phyloP scores from a whole-genome alignment of 495 filamentous ascomycete genomes.

The Daldinia childiae region DNA sequence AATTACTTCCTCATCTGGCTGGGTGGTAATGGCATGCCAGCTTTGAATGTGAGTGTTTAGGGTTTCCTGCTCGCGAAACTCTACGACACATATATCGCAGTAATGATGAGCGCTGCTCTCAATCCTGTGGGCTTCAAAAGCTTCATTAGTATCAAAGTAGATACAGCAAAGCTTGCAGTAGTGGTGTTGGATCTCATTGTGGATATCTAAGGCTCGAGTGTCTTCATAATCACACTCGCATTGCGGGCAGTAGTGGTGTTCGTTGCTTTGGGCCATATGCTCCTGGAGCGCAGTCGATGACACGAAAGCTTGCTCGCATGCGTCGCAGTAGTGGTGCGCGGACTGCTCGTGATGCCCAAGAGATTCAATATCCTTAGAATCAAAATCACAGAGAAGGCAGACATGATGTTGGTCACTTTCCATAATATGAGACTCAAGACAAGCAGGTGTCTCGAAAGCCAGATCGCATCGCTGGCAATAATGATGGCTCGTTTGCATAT shows the following conservation, averaged over 20 bases:
- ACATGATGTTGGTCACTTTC: not conserved
- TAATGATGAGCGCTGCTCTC: not conserved
- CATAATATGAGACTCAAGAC: not conserved
- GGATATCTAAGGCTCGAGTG: not conserved
- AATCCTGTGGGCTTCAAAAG: not conserved
- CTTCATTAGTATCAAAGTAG: not conserved
- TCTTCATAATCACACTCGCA: not conserved
- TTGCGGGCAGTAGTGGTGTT: conserved; percentile 3
- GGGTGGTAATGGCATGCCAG: not conserved
- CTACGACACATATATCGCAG: conserved; percentile 1
- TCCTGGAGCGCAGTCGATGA: not conserved
- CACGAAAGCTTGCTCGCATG: not conserved
- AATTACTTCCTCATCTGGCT: not conserved
- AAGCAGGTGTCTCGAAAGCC: not conserved
- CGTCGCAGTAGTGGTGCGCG: not conserved
- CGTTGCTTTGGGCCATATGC: not conserved
- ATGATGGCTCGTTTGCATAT: not conserved
- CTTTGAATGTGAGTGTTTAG: not conserved
- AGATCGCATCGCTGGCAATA: conserved; percentile 7
- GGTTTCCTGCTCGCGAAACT: not conserved
- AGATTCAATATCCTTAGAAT: not conserved
- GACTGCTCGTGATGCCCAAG: not conserved
- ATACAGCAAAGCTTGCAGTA: not conserved
- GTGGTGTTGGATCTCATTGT: not conserved
- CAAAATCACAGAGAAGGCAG: not conserved